A percentile compares a stretch with the other conserved stretches of the same genome.
Evolutionary conservation across 352 stramenopile species (phyloP).

Genomic region (Blastocystis sp.): DNA sequence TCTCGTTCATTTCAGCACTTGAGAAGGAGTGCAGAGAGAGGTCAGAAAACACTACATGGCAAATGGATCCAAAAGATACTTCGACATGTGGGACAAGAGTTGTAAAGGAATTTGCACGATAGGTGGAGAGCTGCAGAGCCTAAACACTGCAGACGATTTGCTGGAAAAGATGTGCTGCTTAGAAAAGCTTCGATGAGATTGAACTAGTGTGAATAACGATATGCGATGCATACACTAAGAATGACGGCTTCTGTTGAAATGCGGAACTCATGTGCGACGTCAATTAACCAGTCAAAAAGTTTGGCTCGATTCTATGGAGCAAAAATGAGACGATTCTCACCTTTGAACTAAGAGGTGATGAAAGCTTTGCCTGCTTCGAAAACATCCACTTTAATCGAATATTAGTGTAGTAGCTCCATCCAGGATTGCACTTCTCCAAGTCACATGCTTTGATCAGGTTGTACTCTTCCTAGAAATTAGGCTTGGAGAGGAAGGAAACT

Average conservation of each 20-base stretch:
- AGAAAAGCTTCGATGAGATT: not conserved
- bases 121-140: not conserved
- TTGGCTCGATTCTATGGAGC: not conserved
- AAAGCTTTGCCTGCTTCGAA: not conserved
- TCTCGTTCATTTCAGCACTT: not conserved
- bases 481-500: too few species aligned
- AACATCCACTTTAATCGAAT: not conserved
- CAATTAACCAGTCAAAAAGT: conserved; percentile 11
- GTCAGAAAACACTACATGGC: not conserved
- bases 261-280: conserved; percentile 4
- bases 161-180: not conserved
- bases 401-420: not conserved
- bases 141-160: conserved; percentile 17
- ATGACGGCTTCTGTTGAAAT: not conserved
- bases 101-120: not conserved
- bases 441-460: not conserved
- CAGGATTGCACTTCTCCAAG: not conserved
- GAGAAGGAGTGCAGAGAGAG: conserved; percentile 25
- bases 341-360: not conserved
- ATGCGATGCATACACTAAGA: not conserved
- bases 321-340: not conserved
- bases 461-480: conserved; percentile 10
- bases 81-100: not conserved
- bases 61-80: not conserved
- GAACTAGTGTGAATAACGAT: not conserved